phyloP scores from a whole-genome alignment of 352 stramenopile genomes.

The Pythium guiyangense region DNA sequence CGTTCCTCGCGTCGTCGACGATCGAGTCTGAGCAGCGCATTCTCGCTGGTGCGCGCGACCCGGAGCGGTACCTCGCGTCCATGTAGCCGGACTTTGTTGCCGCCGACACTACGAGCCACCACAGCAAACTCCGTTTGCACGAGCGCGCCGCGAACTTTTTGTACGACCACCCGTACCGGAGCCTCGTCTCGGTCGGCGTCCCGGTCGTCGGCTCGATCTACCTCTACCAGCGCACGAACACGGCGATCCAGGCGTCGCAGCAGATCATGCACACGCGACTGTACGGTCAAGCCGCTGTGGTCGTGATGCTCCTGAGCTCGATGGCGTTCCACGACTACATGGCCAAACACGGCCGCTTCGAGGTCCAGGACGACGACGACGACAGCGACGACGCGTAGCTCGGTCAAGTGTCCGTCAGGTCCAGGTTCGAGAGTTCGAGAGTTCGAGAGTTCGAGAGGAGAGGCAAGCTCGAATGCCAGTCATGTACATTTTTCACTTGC shows the following conservation, averaged over 20 bases:
- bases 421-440: too few species aligned
- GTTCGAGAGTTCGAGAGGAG: too few species aligned
- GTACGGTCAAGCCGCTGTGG: constrained; percentile 67
- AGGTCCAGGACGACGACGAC: constrained; percentile 16
- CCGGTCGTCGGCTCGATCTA: constrained; percentile 64
- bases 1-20: constrained; percentile 59
- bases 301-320: constrained; percentile 64
- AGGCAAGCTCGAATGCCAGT: too few species aligned
- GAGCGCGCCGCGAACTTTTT: constrained; percentile 67
- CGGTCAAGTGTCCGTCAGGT: too few species aligned
- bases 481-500: too few species aligned
- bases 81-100: constrained; percentile 46
- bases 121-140: constrained; percentile 46
- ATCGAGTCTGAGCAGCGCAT: constrained; percentile 62
- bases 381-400: not conserved
- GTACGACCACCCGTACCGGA: constrained; percentile 78
- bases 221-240: constrained; percentile 64
- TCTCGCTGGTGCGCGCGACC: constrained; percentile 60
- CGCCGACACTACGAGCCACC: constrained; percentile 20
- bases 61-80: constrained; percentile 59
- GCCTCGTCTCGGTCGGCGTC: constrained; percentile 48
- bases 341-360: constrained; percentile 58
- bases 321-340: constrained; percentile 88
- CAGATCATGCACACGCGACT: constrained; percentile 87
- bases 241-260: constrained; percentile 62